A percentile compares a stretch with the other conserved stretches of the same genome.
phyloP scores from a whole-genome alignment of 768 basidiomycete species.

The Trametes coccinea region DNA sequence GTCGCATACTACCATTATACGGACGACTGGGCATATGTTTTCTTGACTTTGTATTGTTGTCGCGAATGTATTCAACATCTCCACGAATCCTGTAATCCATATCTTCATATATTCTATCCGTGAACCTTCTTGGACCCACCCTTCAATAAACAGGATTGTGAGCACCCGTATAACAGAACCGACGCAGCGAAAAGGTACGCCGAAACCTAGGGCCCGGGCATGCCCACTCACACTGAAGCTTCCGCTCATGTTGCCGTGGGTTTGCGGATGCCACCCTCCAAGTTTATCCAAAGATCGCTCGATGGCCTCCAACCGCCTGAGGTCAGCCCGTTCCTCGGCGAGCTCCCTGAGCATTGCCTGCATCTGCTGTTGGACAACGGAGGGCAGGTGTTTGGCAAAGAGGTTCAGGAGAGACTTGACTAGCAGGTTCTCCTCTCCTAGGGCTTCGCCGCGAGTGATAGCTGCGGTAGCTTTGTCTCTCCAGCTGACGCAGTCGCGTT shows the following conservation, averaged over 20 bases:
- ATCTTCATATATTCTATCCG: too few relatives aligned
- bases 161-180: too few relatives aligned
- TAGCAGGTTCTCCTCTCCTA: constrained; percentile 27
- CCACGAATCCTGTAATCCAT: too few relatives aligned
- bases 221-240: too few relatives aligned
- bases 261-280: not conserved
- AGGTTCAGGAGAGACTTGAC: constrained; percentile 24
- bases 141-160: too few relatives aligned
- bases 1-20: not conserved
- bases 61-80: not conserved
- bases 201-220: too few relatives aligned
- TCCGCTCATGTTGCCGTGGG: too few relatives aligned
- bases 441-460: constrained; percentile 24
- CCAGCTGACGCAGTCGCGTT: constrained; percentile 23
- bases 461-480: constrained; percentile 23
- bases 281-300: not conserved
- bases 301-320: constrained; percentile 6
- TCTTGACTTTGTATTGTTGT: not conserved
- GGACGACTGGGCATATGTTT: too few relatives aligned
- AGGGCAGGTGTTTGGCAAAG: constrained; percentile 21
- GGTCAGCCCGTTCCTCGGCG: constrained; percentile 12
- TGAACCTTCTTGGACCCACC: too few relatives aligned
- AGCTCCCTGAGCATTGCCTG: constrained; percentile 17
- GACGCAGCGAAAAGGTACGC: too few relatives aligned
- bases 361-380: constrained; percentile 22